Evolutionary conservation across 129 eudicot species (phyloP).

Genomic region (Helianthus annuus): HanXRQr2.0-SUNRISE NC_035447.2:52671293-52671792

Average conservation of each 20-base stretch:
- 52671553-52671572: not conserved
- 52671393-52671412: too few species aligned
- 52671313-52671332: too few species aligned
- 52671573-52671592: slow-evolving; percentile 2
- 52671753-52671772: not conserved
- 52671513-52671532: slow-evolving; percentile 19
- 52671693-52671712: slow-evolving; percentile 25
- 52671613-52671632: slow-evolving; percentile 19
- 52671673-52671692: slow-evolving; percentile 9
- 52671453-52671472: not conserved
- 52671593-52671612: slow-evolving; percentile 2
- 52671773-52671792: not conserved
- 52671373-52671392: too few species aligned
- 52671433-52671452: not conserved
- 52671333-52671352: too few species aligned
- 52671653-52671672: slow-evolving; percentile 14
- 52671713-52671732: slow-evolving; percentile 22
- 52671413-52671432: too few species aligned
- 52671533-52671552: slow-evolving; percentile 3
- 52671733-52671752: slow-evolving; percentile 23
- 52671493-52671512: not conserved
- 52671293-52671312: not conserved
- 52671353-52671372: too few species aligned
- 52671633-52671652: slow-evolving; percentile 9
- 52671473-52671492: not conserved